Evolutionary conservation across 2,329 filamentous ascomycete species (phyloP).

Genomic region (Aspergillus unguis): DNA sequence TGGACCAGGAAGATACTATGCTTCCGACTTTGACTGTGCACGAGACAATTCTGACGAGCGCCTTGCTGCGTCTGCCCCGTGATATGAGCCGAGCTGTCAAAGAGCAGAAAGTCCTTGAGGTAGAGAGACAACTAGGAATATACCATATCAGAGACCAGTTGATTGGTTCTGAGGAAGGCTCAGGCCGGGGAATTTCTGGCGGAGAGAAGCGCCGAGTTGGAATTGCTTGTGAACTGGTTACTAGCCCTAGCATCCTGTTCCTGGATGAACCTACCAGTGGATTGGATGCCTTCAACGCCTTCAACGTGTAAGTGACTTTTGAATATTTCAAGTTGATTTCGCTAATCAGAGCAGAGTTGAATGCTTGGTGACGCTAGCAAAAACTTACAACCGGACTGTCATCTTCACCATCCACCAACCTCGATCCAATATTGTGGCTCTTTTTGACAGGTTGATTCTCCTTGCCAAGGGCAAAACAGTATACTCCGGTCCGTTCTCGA

Average conservation of each 20-base stretch:
- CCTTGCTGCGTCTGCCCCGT: slow-evolving; percentile 81
- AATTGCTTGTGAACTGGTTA: slow-evolving; percentile 96
- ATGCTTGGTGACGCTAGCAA: slow-evolving; percentile 88
- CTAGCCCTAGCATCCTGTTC: slow-evolving; percentile 94
- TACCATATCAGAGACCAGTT: slow-evolving; percentile 89
- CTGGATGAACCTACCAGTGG: slow-evolving; percentile 96
- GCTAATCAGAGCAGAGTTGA: slow-evolving; percentile 56
- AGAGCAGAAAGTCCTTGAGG: slow-evolving; percentile 84
- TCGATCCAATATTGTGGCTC: slow-evolving; percentile 93
- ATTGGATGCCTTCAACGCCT: slow-evolving; percentile 93
- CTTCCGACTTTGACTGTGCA: slow-evolving; percentile 93
- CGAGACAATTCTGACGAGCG: slow-evolving; percentile 94
- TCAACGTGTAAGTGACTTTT: slow-evolving; percentile 63
- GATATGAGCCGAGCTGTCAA: slow-evolving; percentile 88
- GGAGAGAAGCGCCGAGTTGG: slow-evolving; percentile 95
- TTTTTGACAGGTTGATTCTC: slow-evolving; percentile 92
- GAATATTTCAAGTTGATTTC: neutral
- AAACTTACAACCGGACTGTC: slow-evolving; percentile 94
- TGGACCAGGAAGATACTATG: slow-evolving; percentile 98
- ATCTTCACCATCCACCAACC: slow-evolving; percentile 99
- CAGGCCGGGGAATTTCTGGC: slow-evolving; percentile 90
- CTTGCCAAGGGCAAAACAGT: slow-evolving; percentile 86
- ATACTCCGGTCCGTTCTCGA: slow-evolving; percentile 85
- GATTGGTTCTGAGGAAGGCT: slow-evolving; percentile 93
- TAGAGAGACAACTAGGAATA: slow-evolving; percentile 94